Evolutionary conservation across 2,329 filamentous ascomycete genomes (phyloP), one percentile per base, ranked within the genome.

Genomic region (Alternaria sp.): DNA sequence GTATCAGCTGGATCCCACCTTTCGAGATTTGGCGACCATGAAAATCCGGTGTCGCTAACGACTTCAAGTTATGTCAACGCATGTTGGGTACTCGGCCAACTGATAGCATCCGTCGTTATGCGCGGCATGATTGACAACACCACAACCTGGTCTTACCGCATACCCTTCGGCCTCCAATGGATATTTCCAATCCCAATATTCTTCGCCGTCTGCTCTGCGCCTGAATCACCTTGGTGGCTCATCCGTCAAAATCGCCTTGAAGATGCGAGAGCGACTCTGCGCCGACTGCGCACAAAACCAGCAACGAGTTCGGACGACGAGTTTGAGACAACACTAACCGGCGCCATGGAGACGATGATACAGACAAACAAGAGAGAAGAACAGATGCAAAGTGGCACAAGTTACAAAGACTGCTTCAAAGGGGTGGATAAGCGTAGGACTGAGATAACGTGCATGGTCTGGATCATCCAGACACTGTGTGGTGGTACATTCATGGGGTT

Each of bases 351-450:
- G 11, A 51, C 94, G 89, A 95, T 96, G 89, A 86, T 91, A 1
- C 91, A 94, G 72, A 96, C 92, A 0, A 92, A 91, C 2, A 89
- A 89, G 0, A 81, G 94, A 8, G 92, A 96, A 75, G 84, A 91
- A 71, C 80, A 85, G 76, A 89, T 91, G 26, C 57, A 63, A 46
- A 81, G 81, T 7, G 91, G 91, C 28, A 87, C 90, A 4, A 88
- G 85, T 51, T 96, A 94, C 77, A 78, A 85, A 68, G 92, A 96
- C 75, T 96, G 92, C 80, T 95, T 96, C 84, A 89, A 85, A 75
- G 91, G 92, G 7, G 85, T 86, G 8, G 88, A 96, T 72, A 82
- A 88, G 51, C 88, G 92, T 54, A 87, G 93, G n/a, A 96, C 92
- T 1, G 92, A 91, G 72, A 88, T 89, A 63, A 82, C 86, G 18